These are phyloP conservation scores for Ascochyta koolunga DNA, from an alignment of 2,329 filamentous ascomycete species.

Conservation along the genomic window DNA sequence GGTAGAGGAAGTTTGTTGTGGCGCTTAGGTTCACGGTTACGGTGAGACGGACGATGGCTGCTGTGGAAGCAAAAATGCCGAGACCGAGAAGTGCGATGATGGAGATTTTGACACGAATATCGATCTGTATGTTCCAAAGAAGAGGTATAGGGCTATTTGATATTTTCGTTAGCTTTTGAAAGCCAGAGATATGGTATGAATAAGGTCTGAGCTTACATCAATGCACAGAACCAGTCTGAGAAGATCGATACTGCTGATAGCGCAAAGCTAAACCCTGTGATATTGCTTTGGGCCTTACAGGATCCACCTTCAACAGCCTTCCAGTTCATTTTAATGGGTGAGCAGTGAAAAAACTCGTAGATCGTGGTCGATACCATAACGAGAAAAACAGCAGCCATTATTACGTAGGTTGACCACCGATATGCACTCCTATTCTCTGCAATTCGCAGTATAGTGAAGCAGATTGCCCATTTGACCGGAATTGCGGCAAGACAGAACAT, in stretches of 20 bases:
- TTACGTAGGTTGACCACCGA: conserved; percentile 30
- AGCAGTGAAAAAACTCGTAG: conserved; percentile 37
- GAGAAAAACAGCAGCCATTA: conserved; percentile 33
- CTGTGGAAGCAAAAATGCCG: conserved; percentile 23
- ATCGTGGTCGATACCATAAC: conserved; percentile 43
- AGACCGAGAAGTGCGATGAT: conserved; percentile 23
- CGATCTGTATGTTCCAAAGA: conserved; percentile 30
- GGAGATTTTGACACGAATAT: conserved; percentile 26
- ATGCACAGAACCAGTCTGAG: conserved; percentile 44
- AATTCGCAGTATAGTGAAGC: conserved; percentile 43
- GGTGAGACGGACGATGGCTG: conserved; percentile 45
- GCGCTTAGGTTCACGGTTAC: conserved; percentile 41
- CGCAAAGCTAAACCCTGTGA: conserved; percentile 20
- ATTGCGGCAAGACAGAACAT: conserved; percentile 21
- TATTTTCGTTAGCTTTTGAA: neutral
- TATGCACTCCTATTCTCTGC: conserved; percentile 36
- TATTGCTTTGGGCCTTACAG: conserved; percentile 17
- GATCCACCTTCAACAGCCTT: conserved; percentile 29
- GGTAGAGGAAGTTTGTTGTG: conserved; percentile 17
- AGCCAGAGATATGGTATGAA: neutral
- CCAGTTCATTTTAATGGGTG: conserved; percentile 28
- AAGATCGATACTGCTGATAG: conserved; percentile 43
- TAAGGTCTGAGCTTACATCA: conserved; percentile 27
- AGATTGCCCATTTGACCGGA: conserved; percentile 43
- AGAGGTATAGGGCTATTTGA: conserved; percentile 24